Conservation (phyloP, 208 protist genomes). For the Paratrypanosoma confusum region DNA sequence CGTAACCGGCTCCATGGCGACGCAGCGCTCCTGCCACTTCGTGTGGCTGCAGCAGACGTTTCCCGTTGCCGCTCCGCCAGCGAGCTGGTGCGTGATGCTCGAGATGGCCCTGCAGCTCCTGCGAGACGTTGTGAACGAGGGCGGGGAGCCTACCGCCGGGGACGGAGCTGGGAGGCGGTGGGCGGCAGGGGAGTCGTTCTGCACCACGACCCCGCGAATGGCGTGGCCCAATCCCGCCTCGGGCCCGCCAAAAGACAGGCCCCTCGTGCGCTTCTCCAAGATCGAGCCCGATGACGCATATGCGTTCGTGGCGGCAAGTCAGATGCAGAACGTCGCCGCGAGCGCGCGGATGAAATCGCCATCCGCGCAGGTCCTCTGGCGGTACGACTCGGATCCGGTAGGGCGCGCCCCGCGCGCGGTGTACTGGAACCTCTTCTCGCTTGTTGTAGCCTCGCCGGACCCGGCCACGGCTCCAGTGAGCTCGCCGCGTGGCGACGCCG, state of each 20-base stretch:
- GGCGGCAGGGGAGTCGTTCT: conserved; percentile 2
- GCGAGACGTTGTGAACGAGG: conserved; percentile 6
- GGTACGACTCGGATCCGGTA: conserved; percentile 27
- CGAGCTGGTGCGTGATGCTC: conserved; percentile 55
- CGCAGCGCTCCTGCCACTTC: conserved; percentile 10
- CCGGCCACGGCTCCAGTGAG: not conserved
- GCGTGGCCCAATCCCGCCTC: conserved; percentile 7
- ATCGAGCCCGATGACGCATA: conserved; percentile 20
- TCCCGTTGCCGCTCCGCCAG: conserved; percentile 34
- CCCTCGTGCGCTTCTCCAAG: conserved; percentile 26
- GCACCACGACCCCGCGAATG: not conserved
- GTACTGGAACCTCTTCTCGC: conserved; percentile 41
- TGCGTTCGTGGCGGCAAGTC: conserved; percentile 15
- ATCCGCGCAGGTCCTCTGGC: conserved; percentile 30
- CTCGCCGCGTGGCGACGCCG: not conserved
- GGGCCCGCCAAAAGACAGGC: conserved; percentile 1
- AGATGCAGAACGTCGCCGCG: conserved; percentile 21
- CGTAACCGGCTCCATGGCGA: conserved; percentile 8
- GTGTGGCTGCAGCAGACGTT: conserved; percentile 60
- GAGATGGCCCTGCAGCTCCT: conserved; percentile 42
- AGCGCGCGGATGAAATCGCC: conserved; percentile 17
- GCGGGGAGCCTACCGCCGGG: not conserved
- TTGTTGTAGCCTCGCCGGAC: not conserved
- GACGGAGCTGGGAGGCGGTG: not conserved
- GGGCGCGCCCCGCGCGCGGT: conserved; percentile 38